A percentile compares a stretch with the other conserved stretches of the same genome.
Conservation (phyloP, 2,329 filamentous ascomycete genomes). For the Ophiostoma quercus region DNA sequence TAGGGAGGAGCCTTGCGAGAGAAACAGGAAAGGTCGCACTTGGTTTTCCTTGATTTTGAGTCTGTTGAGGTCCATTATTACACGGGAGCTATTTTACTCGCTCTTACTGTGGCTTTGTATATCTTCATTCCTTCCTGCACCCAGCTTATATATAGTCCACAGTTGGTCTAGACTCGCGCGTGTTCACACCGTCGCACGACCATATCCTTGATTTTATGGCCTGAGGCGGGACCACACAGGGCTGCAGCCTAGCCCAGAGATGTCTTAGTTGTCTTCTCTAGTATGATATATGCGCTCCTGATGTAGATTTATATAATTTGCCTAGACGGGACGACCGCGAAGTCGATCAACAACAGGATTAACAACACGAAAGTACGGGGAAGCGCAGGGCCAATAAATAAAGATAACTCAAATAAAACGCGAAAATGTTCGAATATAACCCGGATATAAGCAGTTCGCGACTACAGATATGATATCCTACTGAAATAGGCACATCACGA, state of each 20-base stretch:
- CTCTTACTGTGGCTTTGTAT: background rate
- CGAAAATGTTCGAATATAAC: background rate
- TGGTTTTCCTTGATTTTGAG: slow-evolving; percentile 4
- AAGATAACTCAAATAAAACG: background rate
- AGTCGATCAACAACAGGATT: slow-evolving; percentile 7
- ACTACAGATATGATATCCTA: background rate
- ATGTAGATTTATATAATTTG: background rate
- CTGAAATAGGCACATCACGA: background rate
- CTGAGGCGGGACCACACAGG: slow-evolving; percentile 13
- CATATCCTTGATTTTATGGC: slow-evolving; percentile 9
- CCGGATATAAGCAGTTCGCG: background rate
- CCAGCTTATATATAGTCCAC: background rate
- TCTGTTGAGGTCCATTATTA: background rate
- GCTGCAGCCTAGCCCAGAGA: background rate
- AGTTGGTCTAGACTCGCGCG: slow-evolving; percentile 1
- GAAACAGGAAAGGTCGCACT: background rate
- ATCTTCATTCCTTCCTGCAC: background rate
- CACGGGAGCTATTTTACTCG: slow-evolving; percentile 12
- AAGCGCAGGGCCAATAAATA: background rate
- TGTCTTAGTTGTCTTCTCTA: background rate
- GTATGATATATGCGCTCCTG: background rate
- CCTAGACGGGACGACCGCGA: background rate
- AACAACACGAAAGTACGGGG: background rate
- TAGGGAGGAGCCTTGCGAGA: background rate
- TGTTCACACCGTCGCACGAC: background rate